A percentile compares a stretch with the other conserved stretches of the same genome.
phyloP scores from a whole-genome alignment of 2,329 filamentous ascomycete species.

The Fusarium sp. region DNA sequence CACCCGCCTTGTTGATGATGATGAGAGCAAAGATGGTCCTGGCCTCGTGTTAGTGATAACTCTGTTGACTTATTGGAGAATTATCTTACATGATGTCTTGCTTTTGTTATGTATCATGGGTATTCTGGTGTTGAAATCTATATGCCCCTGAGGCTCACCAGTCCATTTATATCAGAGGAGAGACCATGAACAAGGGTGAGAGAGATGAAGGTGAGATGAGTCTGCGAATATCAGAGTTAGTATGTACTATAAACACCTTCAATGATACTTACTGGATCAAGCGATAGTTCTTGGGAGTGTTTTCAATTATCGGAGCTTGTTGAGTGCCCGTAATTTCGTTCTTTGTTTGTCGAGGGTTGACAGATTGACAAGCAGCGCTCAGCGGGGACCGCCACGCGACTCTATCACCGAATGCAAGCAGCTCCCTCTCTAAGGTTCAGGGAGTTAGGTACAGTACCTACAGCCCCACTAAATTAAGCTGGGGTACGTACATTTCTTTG shows the following conservation, averaged over 20 bases:
- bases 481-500: conserved; percentile 39
- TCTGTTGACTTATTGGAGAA: neutral
- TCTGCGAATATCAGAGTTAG: conserved; percentile 14
- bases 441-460: conserved; percentile 23
- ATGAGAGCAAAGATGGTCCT: conserved; percentile 97
- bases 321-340: neutral
- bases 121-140: conserved; percentile 20
- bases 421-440: conserved; percentile 9
- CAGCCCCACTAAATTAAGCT: conserved; percentile 43
- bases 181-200: conserved; percentile 40
- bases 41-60: conserved; percentile 19
- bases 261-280: conserved; percentile 10
- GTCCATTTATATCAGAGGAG: conserved; percentile 36
- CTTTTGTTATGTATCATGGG: conserved; percentile 16
- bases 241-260: neutral
- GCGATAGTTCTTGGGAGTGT: neutral
- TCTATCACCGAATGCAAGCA: conserved; percentile 25
- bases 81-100: conserved; percentile 34
- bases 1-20: conserved; percentile 98
- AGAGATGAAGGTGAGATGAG: conserved; percentile 27
- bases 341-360: conserved; percentile 24
- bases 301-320: neutral
- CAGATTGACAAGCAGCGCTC: conserved; percentile 30
- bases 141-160: conserved; percentile 41
- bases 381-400: conserved; percentile 41